Conservation (phyloP, 129 eudicot genomes). For the carrot (Daucus carota) region DH1_v3.0 NC_030386.2:15700501-15701000, state of each 20-base stretch:
- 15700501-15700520: constrained; percentile 34
- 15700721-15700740: no score
- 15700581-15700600: constrained; percentile 35
- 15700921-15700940: no score
- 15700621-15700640: neutral
- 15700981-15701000: constrained; percentile 59
- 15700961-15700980: constrained; percentile 46
- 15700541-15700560: constrained; percentile 45
- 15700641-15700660: neutral
- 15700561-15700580: constrained; percentile 23
- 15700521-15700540: constrained; percentile 58
- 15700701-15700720: neutral
- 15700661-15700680: neutral
- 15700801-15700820: no score
- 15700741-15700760: no score
- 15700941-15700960: constrained; percentile 67
- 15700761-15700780: no score
- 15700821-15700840: neutral
- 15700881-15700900: constrained; percentile 70
- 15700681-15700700: constrained; percentile 48
- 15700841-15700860: constrained; percentile 30
- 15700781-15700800: no score
- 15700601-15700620: neutral
- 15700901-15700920: constrained; percentile 74
- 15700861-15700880: constrained; percentile 67